Evolutionary conservation across 208 protist genomes (phyloP), one percentile per base, ranked within the genome.

Genomic region (Trypanosoma scelopori): DNA sequence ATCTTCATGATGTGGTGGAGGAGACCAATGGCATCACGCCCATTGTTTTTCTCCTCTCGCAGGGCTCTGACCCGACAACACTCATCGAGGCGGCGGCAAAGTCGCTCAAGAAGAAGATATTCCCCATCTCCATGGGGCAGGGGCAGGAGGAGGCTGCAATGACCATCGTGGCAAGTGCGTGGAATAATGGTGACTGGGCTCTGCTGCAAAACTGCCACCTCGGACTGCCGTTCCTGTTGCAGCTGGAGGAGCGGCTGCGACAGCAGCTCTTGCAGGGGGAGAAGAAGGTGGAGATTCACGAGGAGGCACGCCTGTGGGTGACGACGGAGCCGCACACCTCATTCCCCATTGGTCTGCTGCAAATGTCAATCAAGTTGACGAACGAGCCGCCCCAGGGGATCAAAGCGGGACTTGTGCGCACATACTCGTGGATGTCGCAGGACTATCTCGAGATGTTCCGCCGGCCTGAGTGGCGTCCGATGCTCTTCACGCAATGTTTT

Each of bases 301-400:
- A 97, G 71, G 89, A 97, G 65, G 98, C 97, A 35, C 92, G 98
- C 42, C 62, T 99, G 42, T 99, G 98, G 87, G 82, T 99, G 35
- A 98, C 98, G 7, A 88, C 95, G 11, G 97, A 99, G 85, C 97
- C 98, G 16, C 82, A 93, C 76, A 71, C 80, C 32, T 79, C 77
- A 68, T 97, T 99, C 49, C 97, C 98, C 25, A 97, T 98, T 60
- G 97, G 95, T 49, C 85, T 99, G 47, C 85, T 97, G 74, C 95
- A 99, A 76, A 95, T 97, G 83, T 97, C 95, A 12, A 97, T 99
- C 68, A 99, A 99, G 87, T 78, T 99, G 35, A 99, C 98, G 11
- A 98, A 98, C 74, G 98, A 99, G 74, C 92, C 97, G 5, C 98
- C 98, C 50, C 90, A 95, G 56, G 98, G 98, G 51, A 95, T 99